Evolutionary conservation across 2,329 filamentous ascomycete genomes (phyloP), one percentile per base, ranked within the genome.

Genomic region (Colletotrichum sp.): DNA sequence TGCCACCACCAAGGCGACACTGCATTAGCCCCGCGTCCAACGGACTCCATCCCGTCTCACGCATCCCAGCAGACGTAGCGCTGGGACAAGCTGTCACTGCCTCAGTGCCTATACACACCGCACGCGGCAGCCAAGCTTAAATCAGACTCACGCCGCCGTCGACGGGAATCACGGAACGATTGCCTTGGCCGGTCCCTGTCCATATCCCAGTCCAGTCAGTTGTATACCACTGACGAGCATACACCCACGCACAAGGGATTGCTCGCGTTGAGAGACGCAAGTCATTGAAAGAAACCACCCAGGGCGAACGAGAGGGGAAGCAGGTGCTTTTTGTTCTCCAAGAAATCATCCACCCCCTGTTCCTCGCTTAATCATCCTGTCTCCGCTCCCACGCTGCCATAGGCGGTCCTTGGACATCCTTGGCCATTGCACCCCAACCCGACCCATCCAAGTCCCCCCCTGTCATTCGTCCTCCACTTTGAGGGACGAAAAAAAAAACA

Each of bases 361-460:
- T 61, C 21, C 47, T 73, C 71, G 71, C 71, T 73, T 73, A 73
- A 71, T 73, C 68, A 73, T 66, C 62, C 71, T 55, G 62, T 62
- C 55, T 55, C 68, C 61, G 71, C 57, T 58, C 24, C 59, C 33
- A 27, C 43, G 36, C 55, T 68, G 36, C 29, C 21, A 62, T 43
- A 33, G 62, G 62, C 62, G 33, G 43, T 68, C 57, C 62, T 63
- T 73, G 54, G 47, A 34, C 12, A 62, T 31, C 64, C 64, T 47
- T 64, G 67, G 59, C 47, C 65, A 24, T 33, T 51, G 58, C 47
- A 27, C 57, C 65, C 24, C 29, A 33, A n/a, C 66, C 43, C 43
- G 43, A 33, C 63, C 57, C 70, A 63, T 43, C 65, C 71, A 62
- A 59, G 70, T n/a, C 51, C 61, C 36, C 36, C 43, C 68, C 68